Evolutionary conservation across 2,329 filamentous ascomycete species (phyloP), one percentile per base, ranked within the genome.

Genomic region (Alternaria brassicicola): DNA sequence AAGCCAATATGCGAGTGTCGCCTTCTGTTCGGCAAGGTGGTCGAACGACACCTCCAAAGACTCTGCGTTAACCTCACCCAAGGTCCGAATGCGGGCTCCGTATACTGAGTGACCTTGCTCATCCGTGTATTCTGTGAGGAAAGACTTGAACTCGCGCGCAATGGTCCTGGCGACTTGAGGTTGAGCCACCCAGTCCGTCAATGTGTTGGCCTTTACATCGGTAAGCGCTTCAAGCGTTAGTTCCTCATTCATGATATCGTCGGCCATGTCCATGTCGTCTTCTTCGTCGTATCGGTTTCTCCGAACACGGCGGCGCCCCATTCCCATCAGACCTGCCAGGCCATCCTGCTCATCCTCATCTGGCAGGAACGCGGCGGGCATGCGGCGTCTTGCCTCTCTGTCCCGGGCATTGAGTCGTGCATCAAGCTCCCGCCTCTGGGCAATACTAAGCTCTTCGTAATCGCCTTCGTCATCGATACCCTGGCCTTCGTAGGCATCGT

Each of bases 11-110:
- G 93, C 95, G 17, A 99, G 82, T 52, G 95, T 95, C 25, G 95
- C 95, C 79, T 97, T 98, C 60, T 91, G 91, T 41, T 91, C 88
- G 7, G 92, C 89, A 17, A 99, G 83, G 77, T 99, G 93, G 64
- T 94, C 91, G 76, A 97, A 99, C 2, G 93, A 97, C 43, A 99
- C 93, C 76, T 99, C 95, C 3, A 99, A 86, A 36, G 94, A 93
- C 79, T 98, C 96, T 46, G 93, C 92, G 77, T 99, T 99, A 76
- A 97, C 85, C 79, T 98, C 94, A 82, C 95, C 96, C n/a, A 99
- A 87, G 0, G 92, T 97, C 66, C 92, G 88, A 66, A 99, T 96
- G 55, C 93, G 90, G 68, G 92, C 93, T 52, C 95, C 95, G 76
- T 99, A 99, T 49, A 99, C 93, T 0, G 95, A 99, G 4, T 88